phyloP scores from a whole-genome alignment of 1,139 yeast species.

The Yamadazyma diddensiae region DNA sequence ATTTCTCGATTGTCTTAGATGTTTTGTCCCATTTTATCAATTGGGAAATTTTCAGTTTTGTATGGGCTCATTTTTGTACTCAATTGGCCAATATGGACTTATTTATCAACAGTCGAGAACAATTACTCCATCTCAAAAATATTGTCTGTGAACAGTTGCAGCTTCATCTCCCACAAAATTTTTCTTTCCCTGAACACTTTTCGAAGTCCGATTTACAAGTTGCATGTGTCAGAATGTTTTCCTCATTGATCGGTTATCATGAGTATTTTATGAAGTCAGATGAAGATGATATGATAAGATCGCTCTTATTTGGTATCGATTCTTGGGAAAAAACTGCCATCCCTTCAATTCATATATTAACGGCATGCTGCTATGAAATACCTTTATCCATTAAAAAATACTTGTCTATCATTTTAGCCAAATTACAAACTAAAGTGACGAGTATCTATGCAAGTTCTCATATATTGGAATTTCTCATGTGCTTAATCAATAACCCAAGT shows the following conservation, averaged over 20 bases:
- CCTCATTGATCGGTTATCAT: conserved; percentile 69
- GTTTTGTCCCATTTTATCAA: conserved; percentile 54
- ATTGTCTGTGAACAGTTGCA: conserved; percentile 62
- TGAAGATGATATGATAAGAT: conserved; percentile 65
- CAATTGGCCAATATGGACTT: conserved; percentile 65
- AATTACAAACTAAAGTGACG: conserved; percentile 72
- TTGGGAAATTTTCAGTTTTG: conserved; percentile 71
- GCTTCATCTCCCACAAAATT: conserved; percentile 42
- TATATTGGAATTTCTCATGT: conserved; percentile 69
- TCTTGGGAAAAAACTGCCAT: conserved; percentile 80
- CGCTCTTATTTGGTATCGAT: conserved; percentile 61
- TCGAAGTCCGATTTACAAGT: conserved; percentile 65
- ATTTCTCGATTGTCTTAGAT: conserved; percentile 52
- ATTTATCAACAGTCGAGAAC: conserved; percentile 44
- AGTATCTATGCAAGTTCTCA: conserved; percentile 69
- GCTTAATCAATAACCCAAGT: conserved; percentile 64
- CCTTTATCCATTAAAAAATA: conserved; percentile 72
- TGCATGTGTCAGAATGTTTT: conserved; percentile 60
- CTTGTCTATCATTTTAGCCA: conserved; percentile 61
- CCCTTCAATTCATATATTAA: conserved; percentile 73
- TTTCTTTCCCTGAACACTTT: conserved; percentile 44
- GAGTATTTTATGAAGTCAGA: conserved; percentile 56
- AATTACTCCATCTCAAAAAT: conserved; percentile 44
- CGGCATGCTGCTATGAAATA: conserved; percentile 77
- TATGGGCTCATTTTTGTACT: conserved; percentile 68